A percentile compares a stretch with the other conserved stretches of the same genome.
Conservation (phyloP, 2,329 filamentous ascomycete genomes). For the Hortaea sp. region DNA sequence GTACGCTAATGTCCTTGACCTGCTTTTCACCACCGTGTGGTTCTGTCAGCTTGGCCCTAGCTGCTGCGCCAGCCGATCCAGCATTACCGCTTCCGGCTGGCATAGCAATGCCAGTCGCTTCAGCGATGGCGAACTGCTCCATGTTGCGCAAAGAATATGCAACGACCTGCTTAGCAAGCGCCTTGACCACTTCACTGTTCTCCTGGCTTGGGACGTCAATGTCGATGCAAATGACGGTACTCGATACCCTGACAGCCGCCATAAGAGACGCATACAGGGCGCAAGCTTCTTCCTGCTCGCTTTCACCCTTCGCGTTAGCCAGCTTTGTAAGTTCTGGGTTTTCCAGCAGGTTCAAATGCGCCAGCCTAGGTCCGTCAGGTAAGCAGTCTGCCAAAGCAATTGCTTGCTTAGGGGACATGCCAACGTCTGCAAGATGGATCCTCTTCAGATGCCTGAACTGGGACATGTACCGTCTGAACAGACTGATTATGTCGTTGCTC, state of each 20-base stretch:
- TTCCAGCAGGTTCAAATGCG: conserved; percentile 77
- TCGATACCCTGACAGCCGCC: conserved; percentile 74
- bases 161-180: conserved; percentile 85
- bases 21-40: conserved; percentile 37
- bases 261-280: conserved; percentile 87
- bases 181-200: conserved; percentile 84
- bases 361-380: conserved; percentile 69
- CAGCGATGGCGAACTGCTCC: conserved; percentile 62
- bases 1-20: conserved; percentile 53
- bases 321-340: conserved; percentile 64
- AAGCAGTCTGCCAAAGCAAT: conserved; percentile 86
- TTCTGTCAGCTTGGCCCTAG: conserved; percentile 32
- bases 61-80: conserved; percentile 29
- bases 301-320: conserved; percentile 65
- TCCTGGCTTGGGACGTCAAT: conserved; percentile 75
- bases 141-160: conserved; percentile 90
- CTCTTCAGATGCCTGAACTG: conserved; percentile 69
- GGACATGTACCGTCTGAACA: conserved; percentile 75
- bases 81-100: conserved; percentile 19
- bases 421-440: conserved; percentile 76
- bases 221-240: conserved; percentile 77
- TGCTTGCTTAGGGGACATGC: conserved; percentile 74
- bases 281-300: conserved; percentile 81
- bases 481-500: conserved; percentile 24
- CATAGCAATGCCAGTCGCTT: conserved; percentile 34